Base-by-base conservation (phyloP, 1,284 basidiomycete genomes). In the Pascua sp. region DNA sequence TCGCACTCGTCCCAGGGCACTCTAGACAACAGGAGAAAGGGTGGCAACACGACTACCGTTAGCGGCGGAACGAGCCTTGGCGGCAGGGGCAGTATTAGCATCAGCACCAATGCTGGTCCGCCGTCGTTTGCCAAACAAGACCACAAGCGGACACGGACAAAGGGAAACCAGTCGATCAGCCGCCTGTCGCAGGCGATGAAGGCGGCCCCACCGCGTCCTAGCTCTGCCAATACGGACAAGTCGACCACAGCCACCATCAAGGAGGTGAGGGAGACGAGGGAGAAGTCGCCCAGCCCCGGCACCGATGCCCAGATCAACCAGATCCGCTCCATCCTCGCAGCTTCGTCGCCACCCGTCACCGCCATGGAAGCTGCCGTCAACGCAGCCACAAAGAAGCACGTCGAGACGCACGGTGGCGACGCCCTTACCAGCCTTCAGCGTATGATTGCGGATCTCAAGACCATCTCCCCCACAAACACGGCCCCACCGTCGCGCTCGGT, bases 401-500 rank as follows among this genome's bases (percentile, higher is more conserved):
- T 53, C n/a, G 56, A 60, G 36, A 49, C 59, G 13, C 66, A 66
- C 49, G 65, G 66, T 38, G 67, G 65, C 37, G 72, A 72, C 49
- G 71, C 70, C 11, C 57, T 76, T 13, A 61, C 63, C 49, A 72
- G 66, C 55, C 57, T 76, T 11, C 72, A 76, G 57, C 72, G 72
- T 55, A 72, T 76, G 72, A 76, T 76, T 39, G 70, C 71, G 37
- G 73, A 75, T 56, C 66, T 76, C 40, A 76, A 76, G 61, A 58
- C 67, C 5, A 58, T 76, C 12, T 67, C 72, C 42, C 57, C 52
- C 37, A 51, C 56, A 45, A 51, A 44, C 42, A 60, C 66, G 38
- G 48, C 53, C 18, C 42, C 63, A 1, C 59, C 57, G 13, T 63
- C 68, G 5, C 59, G 63, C 51, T 58, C 60, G 18, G 61, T 61